Conservation (phyloP, 164 flowering plant genomes). For the Annona cherimola region DNA sequence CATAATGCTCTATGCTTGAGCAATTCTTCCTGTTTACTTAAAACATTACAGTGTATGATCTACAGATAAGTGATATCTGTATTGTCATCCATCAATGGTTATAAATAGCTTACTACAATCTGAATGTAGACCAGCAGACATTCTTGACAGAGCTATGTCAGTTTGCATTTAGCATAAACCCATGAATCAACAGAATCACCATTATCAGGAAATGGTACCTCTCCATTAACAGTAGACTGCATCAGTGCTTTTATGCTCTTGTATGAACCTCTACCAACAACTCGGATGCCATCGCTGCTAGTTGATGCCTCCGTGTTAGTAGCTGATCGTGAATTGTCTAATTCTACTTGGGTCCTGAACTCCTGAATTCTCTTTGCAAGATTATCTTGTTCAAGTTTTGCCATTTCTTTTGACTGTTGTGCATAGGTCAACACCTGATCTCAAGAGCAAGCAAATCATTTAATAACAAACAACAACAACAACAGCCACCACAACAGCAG, state of each 20-base stretch:
- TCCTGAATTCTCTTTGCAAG: slow-evolving; percentile 91
- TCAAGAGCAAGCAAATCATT: slow-evolving; percentile 9
- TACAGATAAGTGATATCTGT: too few relatives aligned
- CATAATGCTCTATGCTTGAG: too few relatives aligned
- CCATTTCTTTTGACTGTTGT: slow-evolving; percentile 84
- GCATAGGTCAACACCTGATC: slow-evolving; percentile 80
- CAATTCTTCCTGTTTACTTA: too few relatives aligned
- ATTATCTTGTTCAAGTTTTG: slow-evolving; percentile 67
- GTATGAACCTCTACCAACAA: slow-evolving; percentile 42
- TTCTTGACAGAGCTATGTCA: neutral
- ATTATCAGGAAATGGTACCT: slow-evolving; percentile 30
- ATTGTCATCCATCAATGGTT: neutral
- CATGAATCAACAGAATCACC: neutral
- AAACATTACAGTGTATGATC: too few relatives aligned
- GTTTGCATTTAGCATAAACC: neutral
- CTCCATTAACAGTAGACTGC: slow-evolving; percentile 59
- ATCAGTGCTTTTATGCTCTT: slow-evolving; percentile 64
- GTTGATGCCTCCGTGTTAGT: slow-evolving; percentile 39
- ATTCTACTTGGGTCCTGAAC: slow-evolving; percentile 76
- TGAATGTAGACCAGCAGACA: neutral
- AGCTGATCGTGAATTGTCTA: slow-evolving; percentile 48
- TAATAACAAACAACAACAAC: neutral
- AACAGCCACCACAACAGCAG: too few relatives aligned
- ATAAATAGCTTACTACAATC: neutral
- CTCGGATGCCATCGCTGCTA: slow-evolving; percentile 38